Conservation (phyloP, 2,329 filamentous ascomycete genomes). For the Venturia nashicola region DNA sequence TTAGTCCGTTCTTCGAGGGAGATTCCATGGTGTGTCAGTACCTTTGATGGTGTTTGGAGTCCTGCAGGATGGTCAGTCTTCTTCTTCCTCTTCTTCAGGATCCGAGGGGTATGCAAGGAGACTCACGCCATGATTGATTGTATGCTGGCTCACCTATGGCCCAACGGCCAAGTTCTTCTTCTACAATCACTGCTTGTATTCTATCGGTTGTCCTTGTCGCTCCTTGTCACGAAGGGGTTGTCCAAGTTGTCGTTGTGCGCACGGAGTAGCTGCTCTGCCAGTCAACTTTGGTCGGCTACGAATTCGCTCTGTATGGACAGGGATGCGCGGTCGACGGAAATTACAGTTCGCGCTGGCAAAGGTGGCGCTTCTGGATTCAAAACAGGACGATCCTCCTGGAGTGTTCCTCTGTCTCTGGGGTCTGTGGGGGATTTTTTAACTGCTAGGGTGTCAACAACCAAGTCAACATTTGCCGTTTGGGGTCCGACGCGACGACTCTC, state of each 20-base stretch:
- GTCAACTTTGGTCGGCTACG: not conserved
- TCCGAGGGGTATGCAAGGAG: not conserved
- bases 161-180: constrained; percentile 6
- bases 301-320: not conserved
- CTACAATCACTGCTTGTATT: not conserved
- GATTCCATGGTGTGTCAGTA: constrained; percentile 12
- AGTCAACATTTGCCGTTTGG: not conserved
- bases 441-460: not conserved
- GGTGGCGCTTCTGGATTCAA: not conserved
- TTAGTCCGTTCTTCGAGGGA: not conserved
- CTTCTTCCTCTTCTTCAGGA: constrained; percentile 11
- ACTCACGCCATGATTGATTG: constrained; percentile 36
- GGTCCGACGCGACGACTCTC: not conserved
- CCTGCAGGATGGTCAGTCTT: constrained; percentile 15
- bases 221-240: not conserved
- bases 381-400: not conserved
- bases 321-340: not conserved
- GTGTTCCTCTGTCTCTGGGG: not conserved
- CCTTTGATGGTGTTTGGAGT: constrained; percentile 36
- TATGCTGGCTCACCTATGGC: constrained; percentile 9
- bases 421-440: no score
- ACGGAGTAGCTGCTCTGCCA: not conserved
- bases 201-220: not conserved
- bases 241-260: not conserved
- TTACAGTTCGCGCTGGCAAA: not conserved